phyloP scores from a whole-genome alignment of 352 stramenopile species.

The Pythium angustatum region DNA sequence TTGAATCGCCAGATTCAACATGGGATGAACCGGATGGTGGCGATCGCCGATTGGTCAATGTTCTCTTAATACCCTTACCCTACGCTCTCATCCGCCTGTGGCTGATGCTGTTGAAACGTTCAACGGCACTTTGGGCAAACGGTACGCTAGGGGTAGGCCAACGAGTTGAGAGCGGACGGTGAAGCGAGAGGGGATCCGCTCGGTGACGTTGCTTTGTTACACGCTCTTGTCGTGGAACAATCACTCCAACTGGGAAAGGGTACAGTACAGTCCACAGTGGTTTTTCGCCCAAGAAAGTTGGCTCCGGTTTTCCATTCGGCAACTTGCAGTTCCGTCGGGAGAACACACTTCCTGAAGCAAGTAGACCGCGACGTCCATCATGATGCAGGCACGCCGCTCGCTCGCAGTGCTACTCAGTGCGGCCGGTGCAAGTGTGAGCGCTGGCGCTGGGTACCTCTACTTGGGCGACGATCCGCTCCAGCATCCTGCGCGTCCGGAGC shows the following conservation, averaged over 20 bases:
- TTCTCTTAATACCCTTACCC: conserved; percentile 9
- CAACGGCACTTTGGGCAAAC: conserved; percentile 5
- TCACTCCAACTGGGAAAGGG: conserved; percentile 7
- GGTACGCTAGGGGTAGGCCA: neutral
- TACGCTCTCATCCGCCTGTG: neutral
- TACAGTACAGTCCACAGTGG: conserved; percentile 1
- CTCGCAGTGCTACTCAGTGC: conserved; percentile 52
- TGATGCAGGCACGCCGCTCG: conserved; percentile 58
- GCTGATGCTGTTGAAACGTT: neutral
- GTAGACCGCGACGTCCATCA: neutral
- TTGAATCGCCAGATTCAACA: conserved; percentile 31
- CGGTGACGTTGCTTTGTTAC: conserved; percentile 12
- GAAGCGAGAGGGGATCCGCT: conserved; percentile 7
- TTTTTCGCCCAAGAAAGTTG: no score
- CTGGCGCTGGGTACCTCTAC: conserved; percentile 51
- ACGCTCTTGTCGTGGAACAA: neutral
- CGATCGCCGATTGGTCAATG: conserved; percentile 20
- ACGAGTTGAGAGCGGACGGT: conserved; percentile 24
- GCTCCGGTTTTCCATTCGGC: conserved; percentile 2
- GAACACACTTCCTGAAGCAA: neutral
- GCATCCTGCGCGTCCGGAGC: no score
- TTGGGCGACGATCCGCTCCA: conserved; percentile 38
- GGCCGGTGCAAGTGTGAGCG: conserved; percentile 52
- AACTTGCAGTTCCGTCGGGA: conserved; percentile 18
- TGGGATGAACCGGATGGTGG: conserved; percentile 15